A percentile compares a stretch with the other conserved stretches of the same genome.
phyloP scores from a whole-genome alignment of 108 stramenopile genomes.

The Pseudonitzschia multiseries region DNA sequence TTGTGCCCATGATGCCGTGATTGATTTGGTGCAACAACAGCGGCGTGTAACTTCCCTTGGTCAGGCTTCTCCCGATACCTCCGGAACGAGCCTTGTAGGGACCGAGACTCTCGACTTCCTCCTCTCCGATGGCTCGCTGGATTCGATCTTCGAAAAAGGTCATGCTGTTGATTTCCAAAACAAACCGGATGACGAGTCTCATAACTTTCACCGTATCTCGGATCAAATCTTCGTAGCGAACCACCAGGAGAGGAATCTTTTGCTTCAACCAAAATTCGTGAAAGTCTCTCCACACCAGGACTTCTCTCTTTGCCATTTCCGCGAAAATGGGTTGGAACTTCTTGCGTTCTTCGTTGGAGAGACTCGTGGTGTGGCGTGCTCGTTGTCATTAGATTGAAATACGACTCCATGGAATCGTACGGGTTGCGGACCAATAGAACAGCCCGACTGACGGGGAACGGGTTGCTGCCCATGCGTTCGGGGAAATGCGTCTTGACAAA shows the following conservation, averaged over 20 bases:
- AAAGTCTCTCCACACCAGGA: conserved; percentile 63
- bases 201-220: conserved; percentile 56
- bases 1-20: conserved; percentile 26
- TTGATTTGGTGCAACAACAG: conserved; percentile 56
- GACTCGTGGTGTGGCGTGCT: conserved; percentile 74
- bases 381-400: conserved; percentile 92
- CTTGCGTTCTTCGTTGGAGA: conserved; percentile 51
- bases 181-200: conserved; percentile 50
- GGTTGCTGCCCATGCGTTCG: conserved; percentile 71
- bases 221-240: conserved; percentile 72
- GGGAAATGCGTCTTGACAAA: conserved; percentile 94
- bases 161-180: conserved; percentile 63
- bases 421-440: conserved; percentile 92
- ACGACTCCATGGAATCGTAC: conserved; percentile 92
- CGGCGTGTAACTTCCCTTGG: conserved; percentile 46
- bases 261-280: conserved; percentile 63
- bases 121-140: conserved; percentile 53
- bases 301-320: conserved; percentile 66
- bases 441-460: conserved; percentile 53
- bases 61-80: conserved; percentile 63
- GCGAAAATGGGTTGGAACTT: conserved; percentile 48
- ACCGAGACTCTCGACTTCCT: conserved; percentile 61
- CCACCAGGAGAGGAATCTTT: conserved; percentile 56
- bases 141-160: conserved; percentile 58
- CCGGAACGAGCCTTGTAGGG: conserved; percentile 71